These are phyloP conservation scores for Phytophthora litchii DNA, from an alignment of 352 stramenopile species.

Conservation along the genomic window DNA sequence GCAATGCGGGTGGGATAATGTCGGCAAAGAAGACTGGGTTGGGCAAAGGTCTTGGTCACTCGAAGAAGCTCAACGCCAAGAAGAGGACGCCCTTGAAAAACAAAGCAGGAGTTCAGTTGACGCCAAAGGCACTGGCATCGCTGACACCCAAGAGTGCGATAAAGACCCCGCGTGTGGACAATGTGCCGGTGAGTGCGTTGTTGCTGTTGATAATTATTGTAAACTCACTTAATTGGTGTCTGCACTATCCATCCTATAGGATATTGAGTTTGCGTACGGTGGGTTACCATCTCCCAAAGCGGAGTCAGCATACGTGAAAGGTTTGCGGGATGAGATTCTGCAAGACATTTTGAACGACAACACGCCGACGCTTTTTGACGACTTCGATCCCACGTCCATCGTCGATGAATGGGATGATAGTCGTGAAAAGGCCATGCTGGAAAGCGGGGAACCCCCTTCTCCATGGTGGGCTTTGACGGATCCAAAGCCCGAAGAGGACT, in stretches of 20 bases:
- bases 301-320: conserved; percentile 45
- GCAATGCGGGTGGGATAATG: neutral
- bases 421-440: conserved; percentile 48
- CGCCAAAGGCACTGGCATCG: conserved; percentile 3
- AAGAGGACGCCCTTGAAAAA: conserved; percentile 26
- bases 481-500: conserved; percentile 6
- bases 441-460: conserved; percentile 43
- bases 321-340: conserved; percentile 60
- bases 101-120: conserved; percentile 4
- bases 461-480: conserved; percentile 55
- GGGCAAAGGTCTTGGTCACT: conserved; percentile 18
- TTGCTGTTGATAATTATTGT: neutral
- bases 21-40: conserved; percentile 37
- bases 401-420: conserved; percentile 42
- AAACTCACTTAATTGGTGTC: conserved; percentile 1
- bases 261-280: conserved; percentile 79
- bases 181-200: conserved; percentile 45
- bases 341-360: conserved; percentile 53
- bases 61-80: conserved; percentile 33
- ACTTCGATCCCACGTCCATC: conserved; percentile 32
- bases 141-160: conserved; percentile 25
- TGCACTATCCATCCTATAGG: conserved; percentile 31
- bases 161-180: conserved; percentile 19
- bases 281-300: conserved; percentile 46
- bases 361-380: conserved; percentile 57